These are phyloP conservation scores for Cardamine occulta DNA, from an alignment of 345 rosid genomes.

Conservation along the genomic window DNA sequence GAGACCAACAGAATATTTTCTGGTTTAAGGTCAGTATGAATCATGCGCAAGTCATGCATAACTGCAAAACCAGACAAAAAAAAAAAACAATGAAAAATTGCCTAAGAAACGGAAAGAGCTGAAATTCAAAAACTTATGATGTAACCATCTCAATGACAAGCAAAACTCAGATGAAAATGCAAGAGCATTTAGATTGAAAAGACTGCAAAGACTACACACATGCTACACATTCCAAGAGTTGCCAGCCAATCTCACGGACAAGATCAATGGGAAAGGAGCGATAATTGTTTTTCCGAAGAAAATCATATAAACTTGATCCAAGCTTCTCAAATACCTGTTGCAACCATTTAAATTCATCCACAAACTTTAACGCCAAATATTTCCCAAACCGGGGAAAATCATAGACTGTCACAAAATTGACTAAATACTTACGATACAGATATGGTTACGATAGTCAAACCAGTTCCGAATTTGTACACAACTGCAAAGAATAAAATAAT, in stretches of 20 bases:
- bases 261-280: slow-evolving; percentile 97
- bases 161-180: slow-evolving; percentile 38
- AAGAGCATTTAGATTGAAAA: slow-evolving; percentile 37
- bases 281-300: slow-evolving; percentile 98
- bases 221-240: slow-evolving; percentile 99
- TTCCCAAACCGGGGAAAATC: slow-evolving; percentile 66
- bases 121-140: background rate
- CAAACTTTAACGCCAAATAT: slow-evolving; percentile 65
- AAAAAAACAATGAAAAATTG: background rate
- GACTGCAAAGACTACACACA: slow-evolving; percentile 89
- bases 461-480: slow-evolving; percentile 98
- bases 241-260: slow-evolving; percentile 99
- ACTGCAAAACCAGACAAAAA: slow-evolving; percentile 52
- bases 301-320: slow-evolving; percentile 99
- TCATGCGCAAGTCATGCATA: slow-evolving; percentile 84
- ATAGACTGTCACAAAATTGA: slow-evolving; percentile 56
- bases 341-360: slow-evolving; percentile 84
- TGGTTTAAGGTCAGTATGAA: slow-evolving; percentile 90
- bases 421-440: slow-evolving; percentile 93
- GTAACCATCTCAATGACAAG: slow-evolving; percentile 30
- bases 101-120: background rate
- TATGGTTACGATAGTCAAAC: slow-evolving; percentile 99
- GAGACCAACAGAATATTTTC: slow-evolving; percentile 82
- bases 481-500: slow-evolving; percentile 95
- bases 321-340: slow-evolving; percentile 99